Evolutionary conservation across 2,329 filamentous ascomycete genomes (phyloP).

Genomic region (Pyrenochaeta sp.): DNA sequence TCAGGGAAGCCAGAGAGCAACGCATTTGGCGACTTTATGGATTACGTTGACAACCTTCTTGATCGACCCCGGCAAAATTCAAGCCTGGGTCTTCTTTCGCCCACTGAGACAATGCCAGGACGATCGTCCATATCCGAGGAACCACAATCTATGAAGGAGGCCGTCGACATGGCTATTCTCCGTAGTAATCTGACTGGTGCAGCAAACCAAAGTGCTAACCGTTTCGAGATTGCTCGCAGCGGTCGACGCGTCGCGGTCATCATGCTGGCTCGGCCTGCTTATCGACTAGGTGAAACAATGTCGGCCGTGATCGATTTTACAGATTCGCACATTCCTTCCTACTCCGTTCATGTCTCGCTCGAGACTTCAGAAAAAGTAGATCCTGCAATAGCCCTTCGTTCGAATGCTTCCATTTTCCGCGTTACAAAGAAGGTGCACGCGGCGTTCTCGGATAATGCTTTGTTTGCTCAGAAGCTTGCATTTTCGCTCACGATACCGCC

Average conservation of each 20-base stretch:
- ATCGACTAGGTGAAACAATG: conserved; percentile 87
- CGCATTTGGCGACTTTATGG: conserved; percentile 45
- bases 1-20: conserved; percentile 54
- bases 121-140: conserved; percentile 66
- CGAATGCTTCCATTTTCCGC: conserved; percentile 83
- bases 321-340: conserved; percentile 79
- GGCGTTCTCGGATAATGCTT: conserved; percentile 79
- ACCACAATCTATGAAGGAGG: conserved; percentile 74
- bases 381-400: conserved; percentile 80
- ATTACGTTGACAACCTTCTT: conserved; percentile 59
- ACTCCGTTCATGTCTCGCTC: conserved; percentile 82
- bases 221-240: conserved; percentile 93
- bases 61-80: conserved; percentile 46
- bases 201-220: conserved; percentile 83
- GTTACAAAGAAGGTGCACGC: conserved; percentile 85
- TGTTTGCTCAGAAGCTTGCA: conserved; percentile 80
- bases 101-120: conserved; percentile 66
- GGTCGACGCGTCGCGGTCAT: conserved; percentile 92
- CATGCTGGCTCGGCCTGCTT: conserved; percentile 86
- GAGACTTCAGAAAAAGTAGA: conserved; percentile 89
- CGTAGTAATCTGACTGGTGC: conserved; percentile 67
- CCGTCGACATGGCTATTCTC: conserved; percentile 90
- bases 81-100: conserved; percentile 71
- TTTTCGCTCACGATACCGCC: conserved; percentile 87
- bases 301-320: conserved; percentile 86